Evolutionary conservation across 164 flowering plant species (phyloP).

Genomic region (Warburgia ugandensis): DNA sequence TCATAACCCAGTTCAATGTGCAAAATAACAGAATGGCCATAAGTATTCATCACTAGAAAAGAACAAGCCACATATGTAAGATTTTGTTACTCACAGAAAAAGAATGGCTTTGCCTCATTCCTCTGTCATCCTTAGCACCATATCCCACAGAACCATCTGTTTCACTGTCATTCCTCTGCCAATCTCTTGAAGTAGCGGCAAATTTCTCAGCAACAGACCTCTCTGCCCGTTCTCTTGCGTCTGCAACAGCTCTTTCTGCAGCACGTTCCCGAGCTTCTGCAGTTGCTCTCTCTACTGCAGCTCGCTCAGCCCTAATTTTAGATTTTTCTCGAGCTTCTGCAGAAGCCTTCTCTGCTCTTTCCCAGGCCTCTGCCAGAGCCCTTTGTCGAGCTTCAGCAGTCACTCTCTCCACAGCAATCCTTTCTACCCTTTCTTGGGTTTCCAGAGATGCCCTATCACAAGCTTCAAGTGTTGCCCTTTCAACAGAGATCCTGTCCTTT

Average conservation of each 20-base stretch:
- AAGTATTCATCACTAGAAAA: no score
- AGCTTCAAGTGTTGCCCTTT: conserved; percentile 81
- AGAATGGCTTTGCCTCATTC: no score
- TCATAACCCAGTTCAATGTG: no score
- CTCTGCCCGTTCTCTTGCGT: conserved; percentile 33
- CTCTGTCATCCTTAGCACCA: no score
- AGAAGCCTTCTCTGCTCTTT: conserved; percentile 46
- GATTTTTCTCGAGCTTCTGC: conserved; percentile 45
- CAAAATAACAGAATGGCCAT: no score
- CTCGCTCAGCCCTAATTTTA: conserved; percentile 70
- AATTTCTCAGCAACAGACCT: conserved; percentile 38
- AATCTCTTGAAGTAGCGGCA: no score
- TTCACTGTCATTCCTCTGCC: no score
- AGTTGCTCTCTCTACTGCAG: conserved; percentile 88
- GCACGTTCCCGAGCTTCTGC: conserved; percentile 86
- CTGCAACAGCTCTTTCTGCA: conserved; percentile 61
- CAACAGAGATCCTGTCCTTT: conserved; percentile 48
- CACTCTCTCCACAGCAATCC: conserved; percentile 62
- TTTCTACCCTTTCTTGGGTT: conserved; percentile 71
- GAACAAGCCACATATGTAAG: no score
- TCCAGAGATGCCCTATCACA: conserved; percentile 70
- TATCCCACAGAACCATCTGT: no score
- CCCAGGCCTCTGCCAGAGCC: conserved; percentile 40
- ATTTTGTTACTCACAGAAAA: no score
- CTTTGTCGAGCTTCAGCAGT: conserved; percentile 53